Evolutionary conservation across 495 filamentous ascomycete species (phyloP).

Genomic region (Lophiostoma macrostomum): DNA sequence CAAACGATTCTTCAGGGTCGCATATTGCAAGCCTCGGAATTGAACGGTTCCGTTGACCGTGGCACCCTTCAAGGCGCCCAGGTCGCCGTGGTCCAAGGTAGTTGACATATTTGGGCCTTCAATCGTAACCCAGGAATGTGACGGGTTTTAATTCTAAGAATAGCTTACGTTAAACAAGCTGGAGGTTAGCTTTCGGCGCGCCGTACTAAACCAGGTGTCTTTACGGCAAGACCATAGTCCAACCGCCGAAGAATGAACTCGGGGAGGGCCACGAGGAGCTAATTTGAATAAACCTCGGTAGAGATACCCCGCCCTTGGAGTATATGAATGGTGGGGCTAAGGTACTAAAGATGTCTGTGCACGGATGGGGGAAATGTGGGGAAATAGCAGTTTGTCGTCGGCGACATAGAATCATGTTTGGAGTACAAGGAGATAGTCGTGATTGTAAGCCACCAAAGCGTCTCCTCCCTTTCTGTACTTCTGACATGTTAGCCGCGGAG

Average conservation of each 20-base stretch:
- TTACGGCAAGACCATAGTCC: background rate
- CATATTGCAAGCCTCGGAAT: conserved; percentile 37
- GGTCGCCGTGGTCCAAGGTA: conserved; percentile 7
- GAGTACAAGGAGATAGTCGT: conserved; percentile 7
- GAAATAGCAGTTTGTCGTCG: conserved; percentile 3
- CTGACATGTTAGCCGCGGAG: conserved; percentile 16
- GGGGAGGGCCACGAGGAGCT: conserved; percentile 1
- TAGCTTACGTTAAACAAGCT: conserved; percentile 6
- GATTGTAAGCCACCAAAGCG: conserved; percentile 8
- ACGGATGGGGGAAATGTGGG: conserved; percentile 26
- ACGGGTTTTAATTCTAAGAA: too few species aligned
- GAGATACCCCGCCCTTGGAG: conserved; percentile 23
- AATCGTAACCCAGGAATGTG: too few species aligned
- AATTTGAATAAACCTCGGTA: conserved; percentile 16
- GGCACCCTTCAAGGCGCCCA: conserved; percentile 22
- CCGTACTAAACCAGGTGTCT: too few species aligned
- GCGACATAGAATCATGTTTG: background rate
- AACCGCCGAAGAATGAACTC: background rate
- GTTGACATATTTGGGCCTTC: conserved; percentile 10
- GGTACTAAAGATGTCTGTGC: conserved; percentile 10
- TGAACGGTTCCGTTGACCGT: conserved; percentile 22
- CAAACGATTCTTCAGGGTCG: conserved; percentile 32
- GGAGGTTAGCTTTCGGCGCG: too few species aligned
- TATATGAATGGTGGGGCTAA: conserved; percentile 24
- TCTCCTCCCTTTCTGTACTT: conserved; percentile 8